These are phyloP conservation scores for Achaetomium macrosporum DNA, from an alignment of 2,329 filamentous ascomycete genomes.

Conservation along the genomic window DNA sequence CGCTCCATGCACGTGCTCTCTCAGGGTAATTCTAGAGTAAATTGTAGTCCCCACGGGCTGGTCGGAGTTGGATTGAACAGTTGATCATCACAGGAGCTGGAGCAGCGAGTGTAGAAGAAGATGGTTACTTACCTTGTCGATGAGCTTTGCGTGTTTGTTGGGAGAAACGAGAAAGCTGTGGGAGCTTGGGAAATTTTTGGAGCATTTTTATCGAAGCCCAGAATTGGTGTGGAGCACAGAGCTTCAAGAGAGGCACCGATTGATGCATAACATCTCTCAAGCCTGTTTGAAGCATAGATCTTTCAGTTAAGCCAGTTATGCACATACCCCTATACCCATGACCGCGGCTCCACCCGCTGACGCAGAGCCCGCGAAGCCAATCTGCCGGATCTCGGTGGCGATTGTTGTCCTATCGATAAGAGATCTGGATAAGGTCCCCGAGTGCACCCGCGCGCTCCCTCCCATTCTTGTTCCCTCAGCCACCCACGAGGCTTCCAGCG, in stretches of 20 bases:
- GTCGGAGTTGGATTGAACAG: constrained; percentile 62
- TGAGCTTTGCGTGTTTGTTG: constrained; percentile 11
- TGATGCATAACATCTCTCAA: no score
- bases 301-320: no score
- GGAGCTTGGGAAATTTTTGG: constrained; percentile 23
- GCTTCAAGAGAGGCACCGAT: constrained; percentile 7
- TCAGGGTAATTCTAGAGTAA: constrained; percentile 53
- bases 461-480: constrained; percentile 6
- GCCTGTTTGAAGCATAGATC: no score
- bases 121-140: constrained; percentile 27
- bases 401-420: constrained; percentile 20
- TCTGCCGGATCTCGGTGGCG: constrained; percentile 8
- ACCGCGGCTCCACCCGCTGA: no score
- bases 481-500: constrained; percentile 8
- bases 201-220: constrained; percentile 15
- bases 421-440: constrained; percentile 22
- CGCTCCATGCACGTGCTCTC: constrained; percentile 36
- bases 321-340: no score
- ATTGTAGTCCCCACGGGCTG: constrained; percentile 48
- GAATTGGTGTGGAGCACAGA: constrained; percentile 14
- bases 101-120: constrained; percentile 2
- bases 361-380: no score
- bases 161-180: constrained; percentile 20
- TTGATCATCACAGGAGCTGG: constrained; percentile 39
- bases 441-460: constrained; percentile 15